Evolutionary conservation across 179 eudicot genomes (phyloP), one percentile per base, ranked within the genome.

Genomic region (Sideroxylon spinosum): DNA sequence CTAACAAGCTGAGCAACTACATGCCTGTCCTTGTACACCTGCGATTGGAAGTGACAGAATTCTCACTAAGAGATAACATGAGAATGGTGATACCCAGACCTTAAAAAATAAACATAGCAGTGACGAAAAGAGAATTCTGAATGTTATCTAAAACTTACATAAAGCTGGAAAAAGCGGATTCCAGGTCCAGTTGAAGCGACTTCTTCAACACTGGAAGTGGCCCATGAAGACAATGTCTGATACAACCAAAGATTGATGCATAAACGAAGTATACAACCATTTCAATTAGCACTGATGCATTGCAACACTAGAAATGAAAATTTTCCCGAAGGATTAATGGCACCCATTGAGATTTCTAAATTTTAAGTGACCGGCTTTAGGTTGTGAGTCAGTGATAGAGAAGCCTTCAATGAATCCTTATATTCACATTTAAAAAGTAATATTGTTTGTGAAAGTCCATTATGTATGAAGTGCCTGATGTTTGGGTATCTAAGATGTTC

Each of bases 151-250:
- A 25, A 57, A 72, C 97, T 93, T 86, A 95, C 99, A 85, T 93
- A 95, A 84, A 95, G 97, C 89, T 95, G 99, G 91, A 95, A 95
- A 87, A 95, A 95, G 71, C 99, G 93, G 84, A 94, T 93, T 79
- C 99, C 98, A 55, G 99, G 97, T 74, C 99, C 98, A 16, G 99
- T 93, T 76, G 99, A 95, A 86, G 99, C 98, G 78, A 95, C 99
- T 87, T 95, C 99, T 81, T 95, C 99, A n/a, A 95, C 99, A 77
- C 99, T 95, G 1, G 99, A 93, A 48, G 99, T 95, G 29, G 98
- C 95, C 99, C 99, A 95, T 72, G 99, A 93, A 20, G 99, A 95
- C 79, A 95, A 73, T 78, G 99, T 93, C 99, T 95, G 93, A 53
- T 81, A 76, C 28, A 80, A 69, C 14, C 48, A n/a, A 64, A 17